Base-by-base conservation (phyloP, 176 grass and related monocot species). In the Triticum urartu region DNA sequence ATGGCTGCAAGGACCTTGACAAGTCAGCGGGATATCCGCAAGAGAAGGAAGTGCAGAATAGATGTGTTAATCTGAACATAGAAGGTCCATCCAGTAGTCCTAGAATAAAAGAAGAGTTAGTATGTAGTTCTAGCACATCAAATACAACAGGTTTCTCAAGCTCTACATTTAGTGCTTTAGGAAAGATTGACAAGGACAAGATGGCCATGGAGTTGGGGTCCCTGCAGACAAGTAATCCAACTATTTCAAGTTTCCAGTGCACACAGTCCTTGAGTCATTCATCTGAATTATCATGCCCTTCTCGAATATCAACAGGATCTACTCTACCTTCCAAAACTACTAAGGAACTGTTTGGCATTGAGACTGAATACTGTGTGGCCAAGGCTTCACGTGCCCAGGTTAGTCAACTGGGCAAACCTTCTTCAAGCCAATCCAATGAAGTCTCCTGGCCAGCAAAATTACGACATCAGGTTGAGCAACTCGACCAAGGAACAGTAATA, bases 401-500 rank as follows among this genome's bases (percentile, higher is more conserved):
- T 84, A 33, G 60, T 89, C 88, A 90, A 87, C 21, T 82, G 83
- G n/a, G 30, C 54, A 78, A 80, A 54, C 45, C 72, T 89, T 26
- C 63, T 86, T 92, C 89, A 79, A 32, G 72, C 34, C 71, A 54
- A 89, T 81, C 72, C 54, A 81, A 63, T 70, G 81, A 86, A 75
- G 67, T 45, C 17, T 79, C 42, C 67, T 11, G 32, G 60, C 17
- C 25, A 56, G 33, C 25, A 45, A 74, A 33, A 20, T 67, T 62
- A 11, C 72, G 68, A 74, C 28, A 47, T 40, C 64, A 11, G n/a
- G 77, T 92, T 79, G 93, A 98, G 80, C 86, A 82, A 86, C 64
- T 98, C 79, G 84, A 90, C 14, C 68, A 85, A 21, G 95, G 95
- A 74, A 93, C 71, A 43, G 21, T 93, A 43, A 88, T 93, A 87